Evolutionary conservation across 495 filamentous ascomycete genomes (phyloP), one percentile per base, ranked within the genome.

Genomic region (Pseudevernia furfuracea): DNA sequence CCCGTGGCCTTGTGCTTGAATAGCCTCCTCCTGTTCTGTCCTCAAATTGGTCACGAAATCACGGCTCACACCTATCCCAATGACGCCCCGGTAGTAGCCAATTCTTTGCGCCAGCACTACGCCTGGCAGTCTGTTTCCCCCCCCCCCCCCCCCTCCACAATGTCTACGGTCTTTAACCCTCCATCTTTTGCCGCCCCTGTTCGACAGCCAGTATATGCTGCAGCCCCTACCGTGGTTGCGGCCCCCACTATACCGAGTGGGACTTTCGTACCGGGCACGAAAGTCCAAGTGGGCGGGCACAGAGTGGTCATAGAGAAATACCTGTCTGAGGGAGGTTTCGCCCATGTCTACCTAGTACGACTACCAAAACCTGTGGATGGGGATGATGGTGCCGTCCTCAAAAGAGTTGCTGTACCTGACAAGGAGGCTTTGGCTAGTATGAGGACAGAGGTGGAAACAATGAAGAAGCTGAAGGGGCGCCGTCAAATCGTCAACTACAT

Each of bases 401-500:
- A 98, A 80, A 82, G 94, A 70, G 94, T 98, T 53, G 94, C 95
- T n/a, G 94, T 97, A 39, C 90, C 95, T 48, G 94, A 98, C 73
- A 96, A 94, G 80, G 87, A 94, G 69, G 84, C 91, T 59, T 81
- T 98, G 73, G 89, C 91, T 37, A 92, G 87, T 74, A 97, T 97
- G 94, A 88, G 95, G 72, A 97, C 88, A 64, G 94, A 98, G 81
- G 94, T 97, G 61, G 94, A 98, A 77, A 98, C 94, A 25, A 98
- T 98, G 94, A 98, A 98, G 84, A 90, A 92, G 71, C 79, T 98
- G 65, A 96, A 95, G 81, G 95, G 95, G 41, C 94, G 97, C 79
- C 86, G 85, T 60, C 88, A 94, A 67, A 97, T 98, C 72, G 94
- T 98, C 70, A 96, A 88, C 58, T 98, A 98, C 75, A 90, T 97